Evolutionary conservation across 148 eudicot genomes (phyloP), one percentile per base, ranked within the genome.

Genomic region (Amaranthus cruentus): DNA sequence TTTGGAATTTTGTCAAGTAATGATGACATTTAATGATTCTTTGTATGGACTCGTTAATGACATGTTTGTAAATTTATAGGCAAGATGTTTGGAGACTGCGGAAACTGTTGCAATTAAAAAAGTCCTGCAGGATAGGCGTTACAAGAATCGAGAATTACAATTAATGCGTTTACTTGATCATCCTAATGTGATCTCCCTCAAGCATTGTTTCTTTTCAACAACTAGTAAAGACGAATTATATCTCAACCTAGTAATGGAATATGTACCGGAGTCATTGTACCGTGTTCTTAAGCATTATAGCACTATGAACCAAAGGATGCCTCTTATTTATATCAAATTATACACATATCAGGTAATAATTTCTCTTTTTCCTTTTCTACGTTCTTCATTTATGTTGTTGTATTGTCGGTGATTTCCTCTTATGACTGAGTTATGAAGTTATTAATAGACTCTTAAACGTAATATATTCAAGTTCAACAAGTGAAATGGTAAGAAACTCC

Each of bases 241-340:
- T 71, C 84, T 91, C 59, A 91, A 91, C 73, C 79, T 91, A 70
- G 96, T 91, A 57, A 91, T 91, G 96, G 96, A 91, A 74, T 91
- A 82, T 79, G 89, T 91, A 56, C 93, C 97, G 2, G 97, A 89
- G 80, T 89, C 87, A 58, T 72, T 89, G 82, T 89, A 87, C 73
- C 85, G 87, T 66, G 91, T 89, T 76, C 82, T 88, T 64, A 89
- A 86, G 88, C 93, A 89, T 62, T 83, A 87, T 75, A 85, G 81
- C 78, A 84, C 82, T 76, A 76, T 81, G 76, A 87, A 83, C 73
- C 93, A 89, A 66, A 87, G 93, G 75, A 89, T 91, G 97, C 97
- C 90, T 0, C 89, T 91, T 59, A 84, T 91, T 58, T 88, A 87
- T 79, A 89, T 91, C 54, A 88, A 90, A 73, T 85, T 91, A n/a